Evolutionary conservation across 2,329 filamentous ascomycete genomes (phyloP).

Genomic region (Pyrenophora seminiperda): DNA sequence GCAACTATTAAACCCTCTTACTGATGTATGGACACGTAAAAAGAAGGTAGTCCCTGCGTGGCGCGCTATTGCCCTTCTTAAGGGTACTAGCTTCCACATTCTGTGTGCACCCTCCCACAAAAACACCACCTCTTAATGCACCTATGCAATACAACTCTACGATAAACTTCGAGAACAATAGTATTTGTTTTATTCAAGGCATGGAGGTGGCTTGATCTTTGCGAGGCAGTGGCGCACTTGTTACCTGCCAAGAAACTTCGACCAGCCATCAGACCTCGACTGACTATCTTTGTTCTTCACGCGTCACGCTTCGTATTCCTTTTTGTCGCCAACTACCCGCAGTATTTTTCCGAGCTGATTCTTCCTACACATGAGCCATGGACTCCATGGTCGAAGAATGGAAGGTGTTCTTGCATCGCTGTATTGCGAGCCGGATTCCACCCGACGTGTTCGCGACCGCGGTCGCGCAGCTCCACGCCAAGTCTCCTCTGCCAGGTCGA

Average conservation of each 20-base stretch:
- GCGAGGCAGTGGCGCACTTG: not conserved
- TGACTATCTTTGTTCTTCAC: conserved; percentile 17
- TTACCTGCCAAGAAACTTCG: conserved; percentile 15
- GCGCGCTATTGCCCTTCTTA: too few relatives aligned
- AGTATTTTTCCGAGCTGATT: not conserved
- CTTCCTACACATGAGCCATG: conserved; percentile 33
- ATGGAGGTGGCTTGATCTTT: too few relatives aligned
- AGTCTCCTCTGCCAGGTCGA: conserved; percentile 42
- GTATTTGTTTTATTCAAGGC: too few relatives aligned
- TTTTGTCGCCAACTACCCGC: conserved; percentile 1
- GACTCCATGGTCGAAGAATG: conserved; percentile 44
- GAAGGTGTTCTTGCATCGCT: conserved; percentile 42
- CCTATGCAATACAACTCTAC: not conserved
- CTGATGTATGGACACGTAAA: too few relatives aligned
- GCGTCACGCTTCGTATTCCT: conserved; percentile 6
- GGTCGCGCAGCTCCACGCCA: conserved; percentile 39
- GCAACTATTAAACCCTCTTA: too few relatives aligned
- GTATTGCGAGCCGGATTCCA: conserved; percentile 41
- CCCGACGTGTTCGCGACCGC: conserved; percentile 42
- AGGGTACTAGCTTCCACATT: too few relatives aligned
- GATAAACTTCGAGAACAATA: too few relatives aligned
- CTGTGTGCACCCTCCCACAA: too few relatives aligned
- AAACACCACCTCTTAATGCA: too few relatives aligned
- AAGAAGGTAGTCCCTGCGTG: too few relatives aligned
- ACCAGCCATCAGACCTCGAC: conserved; percentile 4